Evolutionary conservation across 1,139 yeast genomes (phyloP), one percentile per base, ranked within the genome.

Genomic region (Suhomyces taliae): DNA sequence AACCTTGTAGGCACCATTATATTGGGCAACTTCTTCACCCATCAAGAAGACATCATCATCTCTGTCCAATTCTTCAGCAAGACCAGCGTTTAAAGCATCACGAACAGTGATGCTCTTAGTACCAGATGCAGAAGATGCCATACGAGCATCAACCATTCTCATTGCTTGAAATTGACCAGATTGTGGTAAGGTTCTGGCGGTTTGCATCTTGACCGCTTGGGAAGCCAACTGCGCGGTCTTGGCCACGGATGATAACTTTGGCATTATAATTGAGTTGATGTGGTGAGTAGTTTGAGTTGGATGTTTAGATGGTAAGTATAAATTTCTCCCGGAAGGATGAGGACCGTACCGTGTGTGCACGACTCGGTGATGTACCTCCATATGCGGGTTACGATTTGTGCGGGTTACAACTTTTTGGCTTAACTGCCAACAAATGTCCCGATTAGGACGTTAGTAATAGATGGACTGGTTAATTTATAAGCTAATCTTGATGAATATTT

Each of bases 21-120:
- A 93, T 71, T 91, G 98, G 44, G 96, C 99, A 56, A 93, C 99
- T 74, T 93, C 99, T 77, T 93, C 99, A 69, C 99, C 99, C 83
- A 93, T 87, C 62, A 93, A 73, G 78, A 90, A 93, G 41, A 93
- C 98, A 60, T 82, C 87, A 57, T 90, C 96, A 67, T 95, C 98
- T 58, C 91, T 82, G 76, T 93, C 98, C 79, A 93, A 82, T 75
- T 95, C 99, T 74, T 93, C 99, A 50, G 96, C 96, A 71, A 93
- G 79, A 38, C 97, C 99, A 53, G 87, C 78, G 77, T 93, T 95
- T 62, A 93, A 78, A 39, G 99, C 99, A 60, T 93, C 99, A 80
- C 99, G 88, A 50, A 95, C 97, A 10, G 98, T 90, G 80, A 93
- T 81, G 53, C 83, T 77, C 62, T 81, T 79, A 46, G 86, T 71